Base-by-base conservation (phyloP, 225 moss, liverwort and hornwort species). In the Neckera pumila region DNA sequence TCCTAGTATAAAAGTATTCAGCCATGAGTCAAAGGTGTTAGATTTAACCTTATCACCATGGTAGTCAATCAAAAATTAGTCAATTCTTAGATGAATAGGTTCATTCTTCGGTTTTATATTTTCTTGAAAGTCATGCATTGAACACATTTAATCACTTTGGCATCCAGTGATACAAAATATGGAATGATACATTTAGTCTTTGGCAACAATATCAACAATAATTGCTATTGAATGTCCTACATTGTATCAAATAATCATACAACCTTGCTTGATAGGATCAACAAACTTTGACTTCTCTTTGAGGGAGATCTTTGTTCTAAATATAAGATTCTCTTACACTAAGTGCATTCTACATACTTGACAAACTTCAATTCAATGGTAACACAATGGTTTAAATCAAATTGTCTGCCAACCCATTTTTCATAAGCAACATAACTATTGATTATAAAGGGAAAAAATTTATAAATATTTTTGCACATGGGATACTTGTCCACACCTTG, bases 381-480 rank as follows among this genome's bases (percentile, higher is more conserved):
- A 22, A 53, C 20, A 33, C 20, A 33, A 0, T 31, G 4, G 12
- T 49, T 49, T 49, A 31, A 34, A 34, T 34, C 76, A 76, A 53
- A 22, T 53, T 76, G 8, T 5, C 53, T 76, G 2, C 5, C 22
- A 9, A 2, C 2, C 30, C 1, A 0, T 43, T 53, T 53, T 6
- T 5, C 1, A 21, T 5, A 5, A 1, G 2, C 21, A 34, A 51
- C 6, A 14, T 53, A 76, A 14, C 11, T 76, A 8, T 22, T 23
- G 0, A 33, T 76, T 3, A 12, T 2, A 4, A 33, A 11, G 17
- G 5, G 2, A 2, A 13, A 20, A 28, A 34, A 33, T 14, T 13
- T 14, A 14, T 2, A 17, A 72, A 17, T 33, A 5, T 14, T 76
- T 14, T 0, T 0, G 0, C 1, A 2, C 1, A 11, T 2, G 7